Conservation (phyloP, 495 filamentous ascomycete genomes). For the Penicillium cosmopolitanum region DNA sequence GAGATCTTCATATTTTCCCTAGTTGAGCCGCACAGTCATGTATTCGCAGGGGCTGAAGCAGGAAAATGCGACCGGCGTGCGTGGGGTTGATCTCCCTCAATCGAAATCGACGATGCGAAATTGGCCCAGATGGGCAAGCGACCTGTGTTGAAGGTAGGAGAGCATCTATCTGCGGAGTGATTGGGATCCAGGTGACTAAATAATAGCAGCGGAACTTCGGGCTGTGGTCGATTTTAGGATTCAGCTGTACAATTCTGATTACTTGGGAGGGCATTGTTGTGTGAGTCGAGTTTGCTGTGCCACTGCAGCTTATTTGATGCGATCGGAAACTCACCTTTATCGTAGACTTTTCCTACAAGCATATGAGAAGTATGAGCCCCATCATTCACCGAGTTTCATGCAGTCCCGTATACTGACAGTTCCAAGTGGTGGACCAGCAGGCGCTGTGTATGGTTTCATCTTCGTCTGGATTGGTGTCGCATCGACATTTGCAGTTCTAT, state of each 20-base stretch:
- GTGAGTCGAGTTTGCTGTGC: conserved; percentile 20
- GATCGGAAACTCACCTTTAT: background rate
- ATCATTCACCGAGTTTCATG: background rate
- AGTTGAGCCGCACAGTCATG: conserved; percentile 6
- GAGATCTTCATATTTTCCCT: background rate
- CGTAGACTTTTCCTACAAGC: conserved; percentile 38
- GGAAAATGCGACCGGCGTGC: conserved; percentile 7
- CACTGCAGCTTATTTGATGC: background rate
- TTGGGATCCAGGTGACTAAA: conserved; percentile 11
- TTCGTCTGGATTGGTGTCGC: conserved; percentile 49
- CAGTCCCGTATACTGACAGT: conserved; percentile 8
- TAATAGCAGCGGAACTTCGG: conserved; percentile 48
- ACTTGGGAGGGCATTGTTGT: conserved; percentile 53
- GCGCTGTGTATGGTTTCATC: conserved; percentile 55
- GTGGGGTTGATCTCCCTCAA: conserved; percentile 22
- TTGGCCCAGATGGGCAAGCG: conserved; percentile 56
- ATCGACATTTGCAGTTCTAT: conserved; percentile 35
- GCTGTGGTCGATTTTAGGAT: conserved; percentile 53
- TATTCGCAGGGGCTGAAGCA: conserved; percentile 9
- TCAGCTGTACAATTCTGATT: conserved; percentile 53
- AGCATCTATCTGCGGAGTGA: background rate
- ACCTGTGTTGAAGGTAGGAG: conserved; percentile 45
- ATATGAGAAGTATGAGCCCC: conserved; percentile 35
- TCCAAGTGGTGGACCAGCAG: conserved; percentile 52
- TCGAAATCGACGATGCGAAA: conserved; percentile 40